Conservation (phyloP, 1,139 yeast species). For the Pichia sp. region DNA sequence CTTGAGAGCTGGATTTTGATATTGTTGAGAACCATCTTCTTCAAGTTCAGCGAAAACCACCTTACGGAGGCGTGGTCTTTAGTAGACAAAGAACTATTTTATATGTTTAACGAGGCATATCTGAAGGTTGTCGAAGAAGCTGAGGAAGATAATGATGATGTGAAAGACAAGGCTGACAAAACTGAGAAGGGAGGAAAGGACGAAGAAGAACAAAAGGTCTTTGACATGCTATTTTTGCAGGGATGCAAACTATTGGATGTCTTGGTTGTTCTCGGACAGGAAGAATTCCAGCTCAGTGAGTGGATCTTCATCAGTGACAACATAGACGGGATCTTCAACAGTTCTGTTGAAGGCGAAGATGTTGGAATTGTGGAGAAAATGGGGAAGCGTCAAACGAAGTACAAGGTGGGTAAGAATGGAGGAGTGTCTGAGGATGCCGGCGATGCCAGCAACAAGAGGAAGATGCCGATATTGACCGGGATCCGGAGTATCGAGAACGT, state of each 20-base stretch:
- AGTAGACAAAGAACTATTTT: conserved; percentile 41
- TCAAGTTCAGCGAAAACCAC: conserved; percentile 61
- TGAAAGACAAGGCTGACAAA: neutral
- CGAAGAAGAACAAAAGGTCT: conserved; percentile 30
- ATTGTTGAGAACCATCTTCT: conserved; percentile 57
- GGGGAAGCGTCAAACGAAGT: conserved; percentile 25
- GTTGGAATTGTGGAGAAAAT: conserved; percentile 48
- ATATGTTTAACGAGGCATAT: conserved; percentile 40
- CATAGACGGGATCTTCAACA: conserved; percentile 50
- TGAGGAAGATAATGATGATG: conserved; percentile 3
- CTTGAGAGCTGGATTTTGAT: conserved; percentile 47
- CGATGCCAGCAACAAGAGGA: conserved; percentile 6
- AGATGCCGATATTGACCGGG: conserved; percentile 47
- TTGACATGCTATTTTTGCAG: conserved; percentile 33
- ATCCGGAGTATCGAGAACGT: conserved; percentile 41
- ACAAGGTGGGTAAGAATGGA: conserved; percentile 1
- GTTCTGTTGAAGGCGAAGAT: conserved; percentile 33
- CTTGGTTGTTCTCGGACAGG: conserved; percentile 59
- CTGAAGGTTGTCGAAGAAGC: conserved; percentile 40
- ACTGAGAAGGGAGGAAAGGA: neutral
- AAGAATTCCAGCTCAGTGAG: conserved; percentile 75
- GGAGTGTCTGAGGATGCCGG: neutral
- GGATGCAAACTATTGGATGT: conserved; percentile 79
- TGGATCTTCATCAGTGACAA: conserved; percentile 83
- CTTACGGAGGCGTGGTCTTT: conserved; percentile 68